Conservation (phyloP, 495 filamentous ascomycete genomes). For the Aspergillus indologenus region DNA sequence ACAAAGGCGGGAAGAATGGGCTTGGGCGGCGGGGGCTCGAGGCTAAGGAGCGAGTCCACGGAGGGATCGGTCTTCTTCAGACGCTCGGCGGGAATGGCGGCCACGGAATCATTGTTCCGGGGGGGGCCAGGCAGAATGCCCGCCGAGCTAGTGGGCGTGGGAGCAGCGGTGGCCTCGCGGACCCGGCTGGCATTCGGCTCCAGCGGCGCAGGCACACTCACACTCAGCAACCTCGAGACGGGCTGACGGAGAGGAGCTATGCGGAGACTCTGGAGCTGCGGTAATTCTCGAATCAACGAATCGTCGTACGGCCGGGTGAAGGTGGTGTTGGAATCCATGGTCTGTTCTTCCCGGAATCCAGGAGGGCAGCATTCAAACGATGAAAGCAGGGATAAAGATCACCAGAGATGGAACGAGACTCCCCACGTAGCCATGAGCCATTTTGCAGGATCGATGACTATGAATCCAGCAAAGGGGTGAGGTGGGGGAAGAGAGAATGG, state of each 20-base stretch:
- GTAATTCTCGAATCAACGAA: conserved; percentile 42
- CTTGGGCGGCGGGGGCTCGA: conserved; percentile 38
- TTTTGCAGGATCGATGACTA: conserved; percentile 4
- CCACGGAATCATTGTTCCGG: conserved; percentile 20
- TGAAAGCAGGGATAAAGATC: conserved; percentile 4
- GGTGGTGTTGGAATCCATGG: conserved; percentile 35
- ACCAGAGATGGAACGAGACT: conserved; percentile 8
- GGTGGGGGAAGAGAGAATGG: too few species aligned
- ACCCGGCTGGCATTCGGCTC: conserved; percentile 45
- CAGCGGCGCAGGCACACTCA: conserved; percentile 41
- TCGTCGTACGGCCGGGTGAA: conserved; percentile 38
- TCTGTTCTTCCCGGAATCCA: conserved; percentile 5
- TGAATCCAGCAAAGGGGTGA: neutral
- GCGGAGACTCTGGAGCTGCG: conserved; percentile 41
- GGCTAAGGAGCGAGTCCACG: conserved; percentile 30
- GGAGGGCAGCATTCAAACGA: conserved; percentile 5
- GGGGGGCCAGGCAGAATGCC: conserved; percentile 23
- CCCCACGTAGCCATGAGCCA: conserved; percentile 4
- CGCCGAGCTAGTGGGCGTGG: conserved; percentile 33
- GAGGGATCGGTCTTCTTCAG: conserved; percentile 36
- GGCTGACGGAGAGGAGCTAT: conserved; percentile 52
- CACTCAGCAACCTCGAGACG: conserved; percentile 39
- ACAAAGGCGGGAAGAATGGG: conserved; percentile 48
- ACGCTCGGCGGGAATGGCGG: conserved; percentile 28
- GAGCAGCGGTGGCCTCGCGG: conserved; percentile 30